Conservation (phyloP, 257 asterid species). For the Scutellaria minor region DNA sequence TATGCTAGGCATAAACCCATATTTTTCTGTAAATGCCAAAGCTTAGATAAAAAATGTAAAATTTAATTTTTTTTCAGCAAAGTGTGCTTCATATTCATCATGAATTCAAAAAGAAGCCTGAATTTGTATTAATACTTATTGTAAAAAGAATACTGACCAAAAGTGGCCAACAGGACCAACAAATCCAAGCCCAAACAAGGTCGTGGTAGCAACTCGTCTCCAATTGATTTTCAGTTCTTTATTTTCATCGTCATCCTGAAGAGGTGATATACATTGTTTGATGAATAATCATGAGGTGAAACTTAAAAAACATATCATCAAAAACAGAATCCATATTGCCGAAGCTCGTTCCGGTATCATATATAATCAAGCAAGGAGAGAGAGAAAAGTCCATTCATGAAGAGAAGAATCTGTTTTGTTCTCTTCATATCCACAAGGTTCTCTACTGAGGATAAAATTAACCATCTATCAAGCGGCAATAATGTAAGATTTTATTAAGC, state of each 20-base stretch:
- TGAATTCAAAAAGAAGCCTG: constrained; percentile 4
- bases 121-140: not conserved
- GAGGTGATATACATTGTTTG: constrained; percentile 9
- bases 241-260: constrained; percentile 59
- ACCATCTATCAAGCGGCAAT: constrained; percentile 10
- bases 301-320: not conserved
- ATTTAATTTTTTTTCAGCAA: not conserved
- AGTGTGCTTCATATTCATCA: constrained; percentile 18
- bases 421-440: constrained; percentile 24
- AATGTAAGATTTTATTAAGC: not conserved
- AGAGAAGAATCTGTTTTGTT: not conserved
- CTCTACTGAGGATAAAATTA: constrained; percentile 15
- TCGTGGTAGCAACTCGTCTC: constrained; percentile 85
- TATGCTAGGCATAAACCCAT: not conserved
- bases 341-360: constrained; percentile 19
- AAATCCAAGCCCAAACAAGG: constrained; percentile 86
- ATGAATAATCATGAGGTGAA: constrained; percentile 2
- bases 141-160: constrained; percentile 61
- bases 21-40: not conserved
- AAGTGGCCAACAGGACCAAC: constrained; percentile 93
- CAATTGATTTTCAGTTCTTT: constrained; percentile 71
- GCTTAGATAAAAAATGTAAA: too few relatives aligned
- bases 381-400: not conserved
- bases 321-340: not conserved
- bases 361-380: not conserved